Conservation (phyloP, 768 basidiomycete genomes). For the Sistotremastrum suecicum region DNA sequence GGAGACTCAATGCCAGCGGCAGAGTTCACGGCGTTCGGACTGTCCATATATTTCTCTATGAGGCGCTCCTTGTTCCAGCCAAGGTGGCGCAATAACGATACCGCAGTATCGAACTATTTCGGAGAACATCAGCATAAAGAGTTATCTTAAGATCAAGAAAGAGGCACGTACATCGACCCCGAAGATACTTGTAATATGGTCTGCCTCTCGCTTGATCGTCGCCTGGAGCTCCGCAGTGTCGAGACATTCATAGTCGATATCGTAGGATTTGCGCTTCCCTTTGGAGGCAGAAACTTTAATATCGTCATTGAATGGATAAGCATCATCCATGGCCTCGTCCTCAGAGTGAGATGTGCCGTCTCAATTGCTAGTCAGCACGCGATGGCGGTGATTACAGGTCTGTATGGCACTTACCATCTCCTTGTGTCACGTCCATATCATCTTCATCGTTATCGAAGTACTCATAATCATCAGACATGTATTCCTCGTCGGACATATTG, state of each 20-base stretch:
- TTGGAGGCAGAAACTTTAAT: slow-evolving; percentile 38
- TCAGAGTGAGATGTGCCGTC: slow-evolving; percentile 24
- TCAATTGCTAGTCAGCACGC: not conserved
- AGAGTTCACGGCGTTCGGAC: slow-evolving; percentile 52
- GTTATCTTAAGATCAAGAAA: not conserved
- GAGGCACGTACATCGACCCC: slow-evolving; percentile 69
- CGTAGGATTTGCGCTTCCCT: slow-evolving; percentile 56
- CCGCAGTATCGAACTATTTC: slow-evolving; percentile 49
- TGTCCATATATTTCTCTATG: slow-evolving; percentile 96
- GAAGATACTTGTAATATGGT: slow-evolving; percentile 78
- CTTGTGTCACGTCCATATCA: slow-evolving; percentile 7
- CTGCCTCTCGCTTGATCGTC: slow-evolving; percentile 64
- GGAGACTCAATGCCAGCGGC: slow-evolving; percentile 56
- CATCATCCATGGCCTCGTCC: slow-evolving; percentile 52
- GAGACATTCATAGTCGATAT: slow-evolving; percentile 73
- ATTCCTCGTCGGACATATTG: slow-evolving; percentile 8
- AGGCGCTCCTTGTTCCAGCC: slow-evolving; percentile 95
- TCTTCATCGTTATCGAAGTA: slow-evolving; percentile 7
- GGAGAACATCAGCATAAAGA: not conserved
- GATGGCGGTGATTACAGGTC: not conserved
- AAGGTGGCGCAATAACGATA: slow-evolving; percentile 67
- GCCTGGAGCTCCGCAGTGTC: slow-evolving; percentile 60
- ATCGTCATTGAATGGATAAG: slow-evolving; percentile 36
- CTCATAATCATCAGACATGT: slow-evolving; percentile 4
- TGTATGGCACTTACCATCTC: slow-evolving; percentile 1